A percentile compares a stretch with the other conserved stretches of the same genome.
These are phyloP conservation scores for Oryza coarctata DNA, from an alignment of 176 grass and related monocot species.

Conservation along the genomic window DNA sequence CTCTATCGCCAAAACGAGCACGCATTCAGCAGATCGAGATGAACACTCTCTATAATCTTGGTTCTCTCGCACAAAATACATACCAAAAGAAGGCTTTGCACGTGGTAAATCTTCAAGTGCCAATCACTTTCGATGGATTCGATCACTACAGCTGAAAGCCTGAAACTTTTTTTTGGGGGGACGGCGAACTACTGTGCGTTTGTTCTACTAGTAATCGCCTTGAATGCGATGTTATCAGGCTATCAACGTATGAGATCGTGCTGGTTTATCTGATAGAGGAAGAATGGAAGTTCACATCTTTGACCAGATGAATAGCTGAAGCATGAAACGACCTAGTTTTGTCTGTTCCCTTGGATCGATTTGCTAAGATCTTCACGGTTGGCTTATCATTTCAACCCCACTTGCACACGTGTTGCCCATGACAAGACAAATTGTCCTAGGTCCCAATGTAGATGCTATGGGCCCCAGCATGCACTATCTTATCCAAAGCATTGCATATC, in stretches of 20 bases:
- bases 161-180: not conserved
- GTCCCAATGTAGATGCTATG: not conserved
- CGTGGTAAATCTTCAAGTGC: not conserved
- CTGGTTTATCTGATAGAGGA: not conserved
- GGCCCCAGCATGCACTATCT: not conserved
- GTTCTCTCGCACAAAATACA: not conserved
- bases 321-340: not conserved
- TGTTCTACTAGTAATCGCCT: not conserved
- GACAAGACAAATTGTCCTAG: not conserved
- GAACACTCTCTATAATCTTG: not conserved
- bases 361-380: not conserved
- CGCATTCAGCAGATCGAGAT: not conserved
- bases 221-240: not conserved
- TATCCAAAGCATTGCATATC: slow-evolving; percentile 4
- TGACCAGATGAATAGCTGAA: not conserved
- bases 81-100: not conserved
- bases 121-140: not conserved
- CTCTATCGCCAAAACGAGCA: not conserved
- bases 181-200: not conserved
- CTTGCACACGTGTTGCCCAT: slow-evolving; percentile 17
- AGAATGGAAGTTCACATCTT: not conserved
- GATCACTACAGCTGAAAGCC: not conserved
- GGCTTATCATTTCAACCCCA: not conserved
- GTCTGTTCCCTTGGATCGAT: not conserved
- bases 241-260: not conserved